Evolutionary conservation across 2,329 filamentous ascomycete species (phyloP).

Genomic region (Alternaria sp.): DNA sequence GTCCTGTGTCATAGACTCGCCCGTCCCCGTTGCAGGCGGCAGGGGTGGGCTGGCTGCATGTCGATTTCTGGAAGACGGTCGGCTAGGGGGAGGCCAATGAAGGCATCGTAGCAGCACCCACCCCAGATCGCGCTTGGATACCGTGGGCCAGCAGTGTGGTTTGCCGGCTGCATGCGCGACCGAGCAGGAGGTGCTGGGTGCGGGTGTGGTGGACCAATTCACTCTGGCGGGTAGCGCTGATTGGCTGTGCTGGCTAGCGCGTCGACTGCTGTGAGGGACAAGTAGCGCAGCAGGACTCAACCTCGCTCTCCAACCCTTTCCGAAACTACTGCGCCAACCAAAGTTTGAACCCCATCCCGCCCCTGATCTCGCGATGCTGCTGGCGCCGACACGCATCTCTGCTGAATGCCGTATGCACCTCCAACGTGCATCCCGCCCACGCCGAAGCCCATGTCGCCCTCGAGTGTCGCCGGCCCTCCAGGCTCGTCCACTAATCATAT

Average conservation of each 20-base stretch:
- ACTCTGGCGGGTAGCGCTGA: slow-evolving; percentile 9
- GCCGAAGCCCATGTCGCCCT: slow-evolving; percentile 19
- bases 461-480: slow-evolving; percentile 30
- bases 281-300: slow-evolving; percentile 28
- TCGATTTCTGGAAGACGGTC: slow-evolving; percentile 50
- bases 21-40: slow-evolving; percentile 33
- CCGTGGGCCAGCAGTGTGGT: slow-evolving; percentile 45
- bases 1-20: slow-evolving; percentile 33
- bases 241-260: slow-evolving; percentile 18
- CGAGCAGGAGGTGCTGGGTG: slow-evolving; percentile 40
- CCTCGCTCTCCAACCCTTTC: slow-evolving; percentile 35
- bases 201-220: slow-evolving; percentile 29
- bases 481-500: slow-evolving; percentile 28
- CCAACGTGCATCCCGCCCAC: slow-evolving; percentile 13
- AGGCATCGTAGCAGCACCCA: slow-evolving; percentile 26
- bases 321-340: slow-evolving; percentile 47
- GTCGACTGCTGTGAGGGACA: slow-evolving; percentile 23
- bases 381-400: slow-evolving; percentile 28
- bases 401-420: slow-evolving; percentile 26
- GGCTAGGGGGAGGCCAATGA: slow-evolving; percentile 37
- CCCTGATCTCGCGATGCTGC: slow-evolving; percentile 37
- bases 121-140: slow-evolving; percentile 47
- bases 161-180: slow-evolving; percentile 42
- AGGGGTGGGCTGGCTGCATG: slow-evolving; percentile 31
- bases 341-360: slow-evolving; percentile 35